Evolutionary conservation across 192 early-diverging fungal species (phyloP), one percentile per base, ranked within the genome.

Genomic region (Entomortierella lignicola): DNA sequence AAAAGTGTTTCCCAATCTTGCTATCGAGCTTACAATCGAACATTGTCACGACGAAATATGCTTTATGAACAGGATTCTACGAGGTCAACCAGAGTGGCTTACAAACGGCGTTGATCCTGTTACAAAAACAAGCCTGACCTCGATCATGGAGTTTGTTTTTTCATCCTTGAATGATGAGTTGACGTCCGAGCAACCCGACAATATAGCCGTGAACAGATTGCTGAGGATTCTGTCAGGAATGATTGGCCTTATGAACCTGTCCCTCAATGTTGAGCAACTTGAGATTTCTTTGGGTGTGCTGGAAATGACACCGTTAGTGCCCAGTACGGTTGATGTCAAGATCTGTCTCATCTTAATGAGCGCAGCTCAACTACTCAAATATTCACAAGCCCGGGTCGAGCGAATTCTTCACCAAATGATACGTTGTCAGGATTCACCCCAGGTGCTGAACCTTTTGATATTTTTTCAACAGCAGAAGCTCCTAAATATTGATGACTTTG

Each of bases 31-130:
- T 53, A 79, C 67, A 0, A 79, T 79, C 41, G 75, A 79, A 18
- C 75, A 79, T 26, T 79, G 75, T 37, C 75, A 79, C 27, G 75
- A 79, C 27, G 75, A 79, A 44, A 79, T 64, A 12, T 58, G 54
- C 6, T 79, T 79, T 25, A 79, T 79, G 75, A 79, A 79, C 58
- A 63, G 75, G 32, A 70, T 79, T 11, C 55, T 79, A 15, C 67
- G 48, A 15, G 75, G 75, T 29, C 66, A 79, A 21, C 75, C 75
- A 34, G 67, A 69, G 27, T 79, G 75, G 75, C 75, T 79, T 30
- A 70, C 65, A 23, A 53, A 59, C 20, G 57, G 52, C 21, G 26
- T 57, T 5, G 75, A 70, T 50, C 67, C 75, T 12, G 60, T 79
- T 15, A 79, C 66, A 6, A 64, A 51, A 23, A 65, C 66, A 12